Percentiles rank a stretch among this genome's conserved stretches.
These are phyloP conservation scores for Trametes gibbosa DNA, from an alignment of 768 basidiomycete genomes.

Conservation along the genomic window DNA sequence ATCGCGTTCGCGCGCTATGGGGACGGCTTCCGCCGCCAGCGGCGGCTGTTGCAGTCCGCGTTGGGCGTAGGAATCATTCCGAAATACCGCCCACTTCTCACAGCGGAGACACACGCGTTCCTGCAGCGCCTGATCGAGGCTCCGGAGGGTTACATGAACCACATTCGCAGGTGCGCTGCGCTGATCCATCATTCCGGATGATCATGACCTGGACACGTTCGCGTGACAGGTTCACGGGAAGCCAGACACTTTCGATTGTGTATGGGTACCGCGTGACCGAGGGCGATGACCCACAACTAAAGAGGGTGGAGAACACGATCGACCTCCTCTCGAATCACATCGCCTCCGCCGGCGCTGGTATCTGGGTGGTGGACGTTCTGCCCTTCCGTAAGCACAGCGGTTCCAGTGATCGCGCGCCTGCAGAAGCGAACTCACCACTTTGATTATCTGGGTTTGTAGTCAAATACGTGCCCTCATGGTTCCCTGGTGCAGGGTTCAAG, in stretches of 20 bases:
- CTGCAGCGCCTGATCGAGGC: slow-evolving; percentile 49
- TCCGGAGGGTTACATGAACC: slow-evolving; percentile 33
- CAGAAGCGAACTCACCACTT: slow-evolving; percentile 23
- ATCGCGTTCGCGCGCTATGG: slow-evolving; percentile 66
- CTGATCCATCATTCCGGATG: too few species aligned
- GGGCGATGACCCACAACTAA: slow-evolving; percentile 40
- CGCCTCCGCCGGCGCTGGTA: slow-evolving; percentile 36
- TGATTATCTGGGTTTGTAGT: slow-evolving; percentile 30
- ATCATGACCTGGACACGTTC: neutral
- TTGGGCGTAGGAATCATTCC: slow-evolving; percentile 51
- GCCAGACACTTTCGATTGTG: slow-evolving; percentile 51
- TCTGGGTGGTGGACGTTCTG: slow-evolving; percentile 44
- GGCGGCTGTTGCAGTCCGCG: slow-evolving; percentile 62
- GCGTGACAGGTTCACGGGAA: slow-evolving; percentile 44
- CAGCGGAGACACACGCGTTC: slow-evolving; percentile 53
- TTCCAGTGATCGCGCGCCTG: neutral
- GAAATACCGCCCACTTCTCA: slow-evolving; percentile 53
- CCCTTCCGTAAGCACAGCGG: slow-evolving; percentile 30
- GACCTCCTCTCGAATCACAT: slow-evolving; percentile 42
- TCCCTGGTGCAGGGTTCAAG: slow-evolving; percentile 68
- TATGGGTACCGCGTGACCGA: slow-evolving; percentile 54
- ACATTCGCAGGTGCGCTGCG: slow-evolving; percentile 35
- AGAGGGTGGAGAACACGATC: slow-evolving; percentile 41
- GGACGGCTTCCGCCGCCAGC: slow-evolving; percentile 58
- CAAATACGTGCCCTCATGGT: slow-evolving; percentile 58